phyloP scores from a whole-genome alignment of 345 rosid species.

The Raphanus sativus region DNA sequence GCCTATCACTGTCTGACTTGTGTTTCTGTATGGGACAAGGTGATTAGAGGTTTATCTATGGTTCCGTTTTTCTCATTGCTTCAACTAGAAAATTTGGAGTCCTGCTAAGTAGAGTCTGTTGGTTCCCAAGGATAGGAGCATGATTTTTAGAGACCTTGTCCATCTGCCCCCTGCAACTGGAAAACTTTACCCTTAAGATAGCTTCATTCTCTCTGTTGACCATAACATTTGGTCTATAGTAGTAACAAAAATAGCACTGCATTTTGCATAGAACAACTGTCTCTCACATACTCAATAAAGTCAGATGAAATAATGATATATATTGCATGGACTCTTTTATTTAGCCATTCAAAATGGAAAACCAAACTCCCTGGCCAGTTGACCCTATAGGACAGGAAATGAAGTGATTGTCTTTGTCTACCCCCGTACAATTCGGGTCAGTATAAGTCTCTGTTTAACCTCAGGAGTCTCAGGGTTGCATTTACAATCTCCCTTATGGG shows the following conservation, averaged over 20 bases:
- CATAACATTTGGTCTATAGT: conserved; percentile 4
- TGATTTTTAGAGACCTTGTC: background rate
- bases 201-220: background rate
- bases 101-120: conserved; percentile 1
- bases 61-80: background rate
- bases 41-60: conserved; percentile 2
- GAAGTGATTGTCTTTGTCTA: conserved; percentile 29
- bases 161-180: background rate
- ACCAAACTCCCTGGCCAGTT: conserved; percentile 15
- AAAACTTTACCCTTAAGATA: conserved; percentile 2
- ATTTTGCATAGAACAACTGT: conserved; percentile 15
- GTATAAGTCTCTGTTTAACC: conserved; percentile 22
- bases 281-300: conserved; percentile 8
- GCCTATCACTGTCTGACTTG: background rate
- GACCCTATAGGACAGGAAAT: conserved; percentile 30
- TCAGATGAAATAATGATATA: conserved; percentile 20
- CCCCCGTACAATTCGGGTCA: conserved; percentile 33
- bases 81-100: background rate
- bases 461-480: conserved; percentile 26
- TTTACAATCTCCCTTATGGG: conserved; percentile 4
- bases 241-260: background rate
- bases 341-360: conserved; percentile 26
- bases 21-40: background rate
- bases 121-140: background rate
- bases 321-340: conserved; percentile 34